Conservation (phyloP, 1,284 basidiomycete genomes). For the Papiliotrema flavescens region DNA sequence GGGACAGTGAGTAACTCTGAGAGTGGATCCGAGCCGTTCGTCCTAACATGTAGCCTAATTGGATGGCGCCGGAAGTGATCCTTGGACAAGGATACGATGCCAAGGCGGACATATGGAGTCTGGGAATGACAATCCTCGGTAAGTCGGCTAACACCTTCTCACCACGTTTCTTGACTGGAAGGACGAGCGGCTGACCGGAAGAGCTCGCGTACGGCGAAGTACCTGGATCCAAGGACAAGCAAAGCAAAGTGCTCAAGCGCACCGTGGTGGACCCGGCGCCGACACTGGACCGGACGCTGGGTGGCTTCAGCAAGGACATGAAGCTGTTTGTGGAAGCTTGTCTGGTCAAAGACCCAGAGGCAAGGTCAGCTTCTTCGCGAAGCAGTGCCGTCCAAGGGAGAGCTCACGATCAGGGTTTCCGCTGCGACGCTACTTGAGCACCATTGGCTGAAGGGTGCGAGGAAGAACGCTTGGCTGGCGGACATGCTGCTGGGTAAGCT, state of each 20-base stretch:
- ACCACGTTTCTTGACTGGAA: background rate
- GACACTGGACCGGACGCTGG: conserved; percentile 36
- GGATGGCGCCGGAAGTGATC: conserved; percentile 98
- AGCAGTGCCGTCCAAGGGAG: too few species aligned
- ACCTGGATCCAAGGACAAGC: conserved; percentile 17
- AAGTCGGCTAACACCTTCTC: background rate
- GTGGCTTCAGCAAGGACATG: conserved; percentile 71
- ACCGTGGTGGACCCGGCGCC: conserved; percentile 20
- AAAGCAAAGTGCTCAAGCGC: conserved; percentile 16
- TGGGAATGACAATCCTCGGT: conserved; percentile 85
- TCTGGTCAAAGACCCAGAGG: conserved; percentile 72
- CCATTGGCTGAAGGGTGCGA: conserved; percentile 31
- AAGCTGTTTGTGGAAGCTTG: conserved; percentile 82
- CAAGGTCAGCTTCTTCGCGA: conserved; percentile 56
- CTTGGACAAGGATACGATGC: conserved; percentile 81
- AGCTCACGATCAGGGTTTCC: too few species aligned
- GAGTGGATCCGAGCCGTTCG: background rate
- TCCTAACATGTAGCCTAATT: conserved; percentile 61
- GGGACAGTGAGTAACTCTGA: conserved; percentile 58
- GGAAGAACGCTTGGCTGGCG: conserved; percentile 32
- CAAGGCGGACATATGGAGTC: conserved; percentile 94
- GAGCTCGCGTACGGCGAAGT: conserved; percentile 35
- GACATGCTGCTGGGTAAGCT: conserved; percentile 28
- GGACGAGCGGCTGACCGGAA: background rate
- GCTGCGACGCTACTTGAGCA: conserved; percentile 27